Conservation (phyloP, 73 alveolate genomes). For the Paraurostyla sp. region DNA sequence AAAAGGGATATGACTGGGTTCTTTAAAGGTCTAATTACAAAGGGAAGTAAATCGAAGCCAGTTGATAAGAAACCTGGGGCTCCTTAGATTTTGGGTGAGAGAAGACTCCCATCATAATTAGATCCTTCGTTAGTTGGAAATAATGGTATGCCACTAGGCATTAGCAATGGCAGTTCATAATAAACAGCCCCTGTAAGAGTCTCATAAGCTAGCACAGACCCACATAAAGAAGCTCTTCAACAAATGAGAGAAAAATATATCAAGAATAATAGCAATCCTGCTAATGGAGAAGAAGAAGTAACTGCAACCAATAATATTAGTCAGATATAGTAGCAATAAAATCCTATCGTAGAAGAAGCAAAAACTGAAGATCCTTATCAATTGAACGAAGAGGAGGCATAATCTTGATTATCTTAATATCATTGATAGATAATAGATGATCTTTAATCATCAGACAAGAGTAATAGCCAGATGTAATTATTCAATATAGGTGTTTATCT, state of each 20-base stretch:
- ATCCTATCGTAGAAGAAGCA: no score
- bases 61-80: not conserved
- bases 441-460: not conserved
- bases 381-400: not conserved
- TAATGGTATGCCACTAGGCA: not conserved
- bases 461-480: not conserved
- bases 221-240: no score
- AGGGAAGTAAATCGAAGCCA: slow-evolving; percentile 12
- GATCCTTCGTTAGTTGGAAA: not conserved
- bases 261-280: no score
- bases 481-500: not conserved
- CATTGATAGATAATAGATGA: not conserved
- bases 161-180: no score
- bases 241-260: no score
- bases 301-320: no score
- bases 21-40: slow-evolving; percentile 9
- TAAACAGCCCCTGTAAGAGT: no score
- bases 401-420: not conserved
- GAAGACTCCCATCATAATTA: not conserved
- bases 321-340: no score
- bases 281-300: no score
- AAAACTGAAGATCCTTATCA: no score
- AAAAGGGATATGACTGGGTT: slow-evolving; percentile 43
- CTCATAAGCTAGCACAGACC: no score
- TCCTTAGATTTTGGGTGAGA: no score